Conservation (phyloP, 2,329 filamentous ascomycete species). For the Venturia carpophila region DNA sequence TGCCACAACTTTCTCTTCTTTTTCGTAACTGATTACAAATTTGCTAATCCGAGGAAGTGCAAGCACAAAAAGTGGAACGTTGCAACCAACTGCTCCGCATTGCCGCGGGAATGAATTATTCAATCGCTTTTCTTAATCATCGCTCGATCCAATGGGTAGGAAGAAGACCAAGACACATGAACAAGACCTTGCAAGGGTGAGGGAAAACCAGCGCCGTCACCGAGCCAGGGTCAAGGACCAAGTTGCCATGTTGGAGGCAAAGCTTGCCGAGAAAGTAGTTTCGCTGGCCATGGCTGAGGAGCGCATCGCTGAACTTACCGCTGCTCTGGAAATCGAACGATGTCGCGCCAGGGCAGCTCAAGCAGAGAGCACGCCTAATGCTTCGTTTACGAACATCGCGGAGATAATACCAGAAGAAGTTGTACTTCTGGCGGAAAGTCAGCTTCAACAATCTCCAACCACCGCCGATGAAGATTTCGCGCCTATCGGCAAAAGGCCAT, state of each 20-base stretch:
- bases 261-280: neutral
- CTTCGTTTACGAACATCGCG: neutral
- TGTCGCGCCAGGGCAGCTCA: neutral
- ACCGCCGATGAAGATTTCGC: neutral
- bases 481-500: neutral
- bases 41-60: neutral
- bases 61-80: neutral
- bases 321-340: neutral
- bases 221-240: neutral
- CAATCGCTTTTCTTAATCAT: neutral
- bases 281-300: slow-evolving; percentile 3
- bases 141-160: neutral
- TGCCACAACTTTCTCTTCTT: neutral
- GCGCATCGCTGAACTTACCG: neutral
- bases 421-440: neutral
- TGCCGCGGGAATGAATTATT: neutral
- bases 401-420: neutral
- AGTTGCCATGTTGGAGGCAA: neutral
- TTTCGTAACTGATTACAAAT: neutral
- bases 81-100: neutral
- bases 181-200: neutral
- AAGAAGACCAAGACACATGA: slow-evolving; percentile 1
- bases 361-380: neutral
- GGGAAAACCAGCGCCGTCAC: slow-evolving; percentile 3
- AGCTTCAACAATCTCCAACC: neutral